A percentile compares a stretch with the other conserved stretches of the same genome.
Conservation (phyloP, 2,329 filamentous ascomycete species). For the Eutypella sp. region DNA sequence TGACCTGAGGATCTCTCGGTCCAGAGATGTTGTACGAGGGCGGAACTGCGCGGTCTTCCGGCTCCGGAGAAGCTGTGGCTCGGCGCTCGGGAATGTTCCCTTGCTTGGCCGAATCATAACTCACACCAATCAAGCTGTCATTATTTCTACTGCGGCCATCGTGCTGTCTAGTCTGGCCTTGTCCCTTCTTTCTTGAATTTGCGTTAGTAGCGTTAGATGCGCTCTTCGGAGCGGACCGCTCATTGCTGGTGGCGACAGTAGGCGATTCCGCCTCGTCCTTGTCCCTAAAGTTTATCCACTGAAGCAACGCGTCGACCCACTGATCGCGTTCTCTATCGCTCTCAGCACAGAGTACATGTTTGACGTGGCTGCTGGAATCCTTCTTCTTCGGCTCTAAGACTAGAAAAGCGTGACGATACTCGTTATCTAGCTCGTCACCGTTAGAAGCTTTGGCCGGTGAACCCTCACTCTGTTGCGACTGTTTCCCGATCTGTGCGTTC, state of each 20-base stretch:
- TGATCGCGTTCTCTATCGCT: conserved; percentile 87
- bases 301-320: conserved; percentile 86
- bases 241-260: conserved; percentile 30
- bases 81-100: conserved; percentile 44
- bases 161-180: conserved; percentile 28
- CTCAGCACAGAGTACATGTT: conserved; percentile 93
- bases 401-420: conserved; percentile 94
- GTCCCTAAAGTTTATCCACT: conserved; percentile 77
- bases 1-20: conserved; percentile 77
- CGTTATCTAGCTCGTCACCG: conserved; percentile 78
- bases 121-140: conserved; percentile 51
- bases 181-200: conserved; percentile 43
- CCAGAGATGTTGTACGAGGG: conserved; percentile 64
- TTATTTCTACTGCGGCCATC: conserved; percentile 30
- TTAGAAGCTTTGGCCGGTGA: conserved; percentile 51
- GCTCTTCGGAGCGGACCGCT: conserved; percentile 37
- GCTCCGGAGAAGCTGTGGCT: conserved; percentile 23
- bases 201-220: conserved; percentile 29
- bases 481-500: conserved; percentile 90
- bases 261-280: conserved; percentile 50
- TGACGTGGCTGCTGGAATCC: conserved; percentile 79
- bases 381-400: conserved; percentile 95
- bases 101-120: conserved; percentile 52
- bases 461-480: conserved; percentile 63
- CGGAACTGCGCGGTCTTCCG: conserved; percentile 28